Conservation (phyloP, 1,284 basidiomycete genomes). For the Gomphus bonarii region DNA sequence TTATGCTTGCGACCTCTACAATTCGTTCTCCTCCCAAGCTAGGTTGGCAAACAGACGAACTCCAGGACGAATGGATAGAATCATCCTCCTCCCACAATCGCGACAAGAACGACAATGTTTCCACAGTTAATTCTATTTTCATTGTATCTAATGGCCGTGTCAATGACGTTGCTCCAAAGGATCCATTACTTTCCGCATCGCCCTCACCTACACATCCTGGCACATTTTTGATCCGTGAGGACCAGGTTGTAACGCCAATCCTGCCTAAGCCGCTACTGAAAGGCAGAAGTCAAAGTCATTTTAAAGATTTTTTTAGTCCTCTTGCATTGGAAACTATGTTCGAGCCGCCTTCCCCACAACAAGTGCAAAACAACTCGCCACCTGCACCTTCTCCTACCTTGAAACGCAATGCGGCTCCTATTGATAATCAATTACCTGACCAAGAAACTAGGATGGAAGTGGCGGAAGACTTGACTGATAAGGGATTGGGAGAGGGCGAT, state of each 20-base stretch:
- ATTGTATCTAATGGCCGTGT: conserved; percentile 55
- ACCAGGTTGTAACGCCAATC: conserved; percentile 43
- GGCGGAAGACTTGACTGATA: neutral
- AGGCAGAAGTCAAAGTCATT: conserved; percentile 42
- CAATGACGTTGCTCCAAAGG: conserved; percentile 22
- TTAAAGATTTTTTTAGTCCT: conserved; percentile 80
- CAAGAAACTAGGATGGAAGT: neutral
- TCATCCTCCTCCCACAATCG: conserved; percentile 14
- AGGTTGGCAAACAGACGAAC: conserved; percentile 71
- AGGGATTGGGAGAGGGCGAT: conserved; percentile 12
- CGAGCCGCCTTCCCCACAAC: conserved; percentile 73
- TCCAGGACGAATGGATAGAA: conserved; percentile 76
- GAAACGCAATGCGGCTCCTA: neutral
- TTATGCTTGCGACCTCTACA: conserved; percentile 8
- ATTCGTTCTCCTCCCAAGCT: conserved; percentile 25
- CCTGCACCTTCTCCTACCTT: neutral
- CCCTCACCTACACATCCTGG: conserved; percentile 26
- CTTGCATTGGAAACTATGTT: conserved; percentile 83
- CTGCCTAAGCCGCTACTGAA: conserved; percentile 54
- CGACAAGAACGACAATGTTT: conserved; percentile 15
- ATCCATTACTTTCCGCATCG: neutral
- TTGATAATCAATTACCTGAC: neutral
- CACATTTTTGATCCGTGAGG: conserved; percentile 75
- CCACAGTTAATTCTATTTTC: conserved; percentile 31
- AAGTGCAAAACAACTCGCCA: neutral